Conservation (phyloP, 108 stramenopile species). For the Bacterosira constricta region DNA sequence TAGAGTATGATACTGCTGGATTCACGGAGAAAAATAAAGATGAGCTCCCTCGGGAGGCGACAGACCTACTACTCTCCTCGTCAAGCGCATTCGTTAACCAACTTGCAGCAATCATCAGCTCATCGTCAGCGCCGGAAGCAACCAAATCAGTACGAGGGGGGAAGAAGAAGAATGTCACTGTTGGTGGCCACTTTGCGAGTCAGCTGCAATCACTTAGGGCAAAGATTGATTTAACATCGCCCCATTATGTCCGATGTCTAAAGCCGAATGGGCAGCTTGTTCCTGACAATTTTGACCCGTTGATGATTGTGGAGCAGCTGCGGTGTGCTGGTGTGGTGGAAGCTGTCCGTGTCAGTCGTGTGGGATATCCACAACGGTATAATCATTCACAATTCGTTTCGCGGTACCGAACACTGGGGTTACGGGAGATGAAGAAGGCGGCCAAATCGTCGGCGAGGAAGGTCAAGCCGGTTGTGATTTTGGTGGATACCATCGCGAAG, state of each 20-base stretch:
- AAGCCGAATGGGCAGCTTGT: conserved; percentile 71
- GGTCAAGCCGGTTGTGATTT: conserved; percentile 51
- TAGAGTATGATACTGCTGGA: conserved; percentile 64
- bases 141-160: conserved; percentile 31
- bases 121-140: conserved; percentile 27
- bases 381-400: conserved; percentile 53
- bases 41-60: conserved; percentile 60
- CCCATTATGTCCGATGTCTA: conserved; percentile 84
- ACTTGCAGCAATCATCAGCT: conserved; percentile 49
- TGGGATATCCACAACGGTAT: conserved; percentile 69
- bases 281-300: conserved; percentile 61
- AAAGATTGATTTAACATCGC: conserved; percentile 59
- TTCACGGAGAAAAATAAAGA: conserved; percentile 84
- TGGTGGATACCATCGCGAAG: conserved; percentile 43
- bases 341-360: conserved; percentile 69
- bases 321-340: conserved; percentile 75
- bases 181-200: conserved; percentile 61
- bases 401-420: conserved; percentile 47
- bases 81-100: conserved; percentile 43
- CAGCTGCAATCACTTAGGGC: conserved; percentile 67
- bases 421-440: conserved; percentile 54
- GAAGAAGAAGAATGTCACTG: conserved; percentile 51
- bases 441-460: conserved; percentile 34
- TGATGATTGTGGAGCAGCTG: conserved; percentile 71
- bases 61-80: conserved; percentile 50